These are phyloP conservation scores for Mycena citricolor DNA, from an alignment of 1,284 basidiomycete species.

Conservation along the genomic window DNA sequence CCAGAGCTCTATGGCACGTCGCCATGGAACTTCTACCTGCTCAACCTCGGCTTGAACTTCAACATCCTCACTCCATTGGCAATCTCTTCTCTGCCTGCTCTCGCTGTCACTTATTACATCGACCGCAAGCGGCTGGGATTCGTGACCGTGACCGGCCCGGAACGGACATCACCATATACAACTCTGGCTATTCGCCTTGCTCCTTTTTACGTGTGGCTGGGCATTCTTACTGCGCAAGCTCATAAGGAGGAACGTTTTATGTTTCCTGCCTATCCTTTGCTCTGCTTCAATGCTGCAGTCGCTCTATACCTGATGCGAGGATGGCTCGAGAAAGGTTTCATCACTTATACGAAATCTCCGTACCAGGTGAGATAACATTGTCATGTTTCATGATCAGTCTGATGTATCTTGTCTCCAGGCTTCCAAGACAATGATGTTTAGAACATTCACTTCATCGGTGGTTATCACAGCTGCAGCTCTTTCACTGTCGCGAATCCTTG, in stretches of 20 bases:
- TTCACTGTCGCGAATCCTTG: constrained; percentile 78
- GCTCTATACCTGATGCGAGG: constrained; percentile 80
- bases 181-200: constrained; percentile 74
- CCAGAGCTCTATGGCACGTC: constrained; percentile 94
- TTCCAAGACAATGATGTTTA: constrained; percentile 74
- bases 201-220: constrained; percentile 90
- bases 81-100: constrained; percentile 74
- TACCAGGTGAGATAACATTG: constrained; percentile 74
- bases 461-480: constrained; percentile 65
- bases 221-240: constrained; percentile 75
- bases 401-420: constrained; percentile 51
- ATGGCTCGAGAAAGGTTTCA: constrained; percentile 79
- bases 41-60: constrained; percentile 91
- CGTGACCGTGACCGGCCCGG: constrained; percentile 43
- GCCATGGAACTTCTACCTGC: constrained; percentile 80
- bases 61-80: constrained; percentile 85
- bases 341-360: constrained; percentile 76
- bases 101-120: constrained; percentile 72
- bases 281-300: constrained; percentile 94
- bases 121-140: constrained; percentile 82
- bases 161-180: constrained; percentile 76
- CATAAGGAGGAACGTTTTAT: constrained; percentile 99
- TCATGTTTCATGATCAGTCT: constrained; percentile 10
- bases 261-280: constrained; percentile 90
- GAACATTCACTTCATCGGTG: constrained; percentile 70